Evolutionary conservation across 805 yeast species (phyloP), one percentile per base, ranked within the genome.

Genomic region (Yamadazyma philogaea): DNA sequence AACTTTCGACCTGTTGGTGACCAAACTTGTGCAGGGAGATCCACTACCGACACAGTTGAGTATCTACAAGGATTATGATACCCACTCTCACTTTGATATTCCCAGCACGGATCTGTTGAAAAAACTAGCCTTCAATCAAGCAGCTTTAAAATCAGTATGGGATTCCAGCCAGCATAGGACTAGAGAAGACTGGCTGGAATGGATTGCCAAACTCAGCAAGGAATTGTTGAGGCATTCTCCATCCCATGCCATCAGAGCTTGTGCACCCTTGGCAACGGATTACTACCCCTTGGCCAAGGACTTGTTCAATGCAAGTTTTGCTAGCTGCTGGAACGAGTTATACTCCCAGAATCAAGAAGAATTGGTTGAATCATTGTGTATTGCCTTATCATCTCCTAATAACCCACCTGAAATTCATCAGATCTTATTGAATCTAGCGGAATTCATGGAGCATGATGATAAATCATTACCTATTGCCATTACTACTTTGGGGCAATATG

Each of bases 361-460:
- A 49, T 72, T 93, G 36, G 87, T 90, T 2, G 85, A 85, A 51
- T 77, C 95, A 2, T 74, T 93, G 31, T 88, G 95, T 56, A 75
- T 83, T 39, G 98, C 98, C 0, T 68, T 91, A 47, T 85, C 91
- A 0, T 85, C 96, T 0, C 85, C 95, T 3, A 87, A 89, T 52
- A 88, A 87, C 49, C 96, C 97, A 0, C 97, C 99, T 0, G 99
- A 93, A 53, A 90, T 93, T 34, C 84, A 89, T 55, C 98, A 93
- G 57, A 84, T 89, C 1, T 70, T 93, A 45, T 70, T 93, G 51
- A 90, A 91, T 50, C 68, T 93, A 43, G 96, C 96, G 0, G 99
- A 93, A 61, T 93, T 86, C 56, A 84, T 93, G 93, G 99, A 93
- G 58, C 98, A 91, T 54, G 97, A 91, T 61, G 97, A 89, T 52